phyloP scores from a whole-genome alignment of 352 stramenopile species.

The Albugo candida region DNA sequence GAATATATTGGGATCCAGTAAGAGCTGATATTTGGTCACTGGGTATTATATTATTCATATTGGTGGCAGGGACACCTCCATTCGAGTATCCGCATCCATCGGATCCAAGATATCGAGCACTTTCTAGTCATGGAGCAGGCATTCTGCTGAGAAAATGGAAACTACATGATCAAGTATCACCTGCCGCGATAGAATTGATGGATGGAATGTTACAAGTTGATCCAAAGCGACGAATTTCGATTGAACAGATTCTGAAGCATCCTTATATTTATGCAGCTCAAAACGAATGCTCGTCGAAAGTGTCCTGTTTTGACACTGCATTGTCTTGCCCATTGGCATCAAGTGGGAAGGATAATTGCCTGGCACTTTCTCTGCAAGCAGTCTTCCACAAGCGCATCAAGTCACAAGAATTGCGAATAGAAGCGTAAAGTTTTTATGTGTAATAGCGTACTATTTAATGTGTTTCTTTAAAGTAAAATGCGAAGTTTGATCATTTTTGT shows the following conservation, averaged over 20 bases:
- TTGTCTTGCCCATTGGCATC: too few relatives aligned
- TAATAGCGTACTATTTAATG: too few relatives aligned
- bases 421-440: too few relatives aligned
- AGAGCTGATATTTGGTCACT: slow-evolving; percentile 17
- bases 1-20: slow-evolving; percentile 39
- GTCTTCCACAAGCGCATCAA: too few relatives aligned
- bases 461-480: too few relatives aligned
- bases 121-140: slow-evolving; percentile 20
- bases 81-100: slow-evolving; percentile 36
- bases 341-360: too few relatives aligned
- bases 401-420: too few relatives aligned
- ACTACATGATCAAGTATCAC: slow-evolving; percentile 29
- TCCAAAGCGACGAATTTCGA: slow-evolving; percentile 27
- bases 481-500: too few relatives aligned
- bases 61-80: slow-evolving; percentile 30
- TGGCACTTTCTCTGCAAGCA: too few relatives aligned
- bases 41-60: slow-evolving; percentile 14
- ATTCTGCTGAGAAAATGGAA: slow-evolving; percentile 15
- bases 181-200: slow-evolving; percentile 36
- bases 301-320: background rate
- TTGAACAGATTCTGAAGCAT: slow-evolving; percentile 36
- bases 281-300: background rate
- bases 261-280: slow-evolving; percentile 19
- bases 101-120: slow-evolving; percentile 19
- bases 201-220: slow-evolving; percentile 42